These are phyloP conservation scores for Cladosporium austrohemisphaericum DNA, from an alignment of 2,329 filamentous ascomycete species.

Conservation along the genomic window DNA sequence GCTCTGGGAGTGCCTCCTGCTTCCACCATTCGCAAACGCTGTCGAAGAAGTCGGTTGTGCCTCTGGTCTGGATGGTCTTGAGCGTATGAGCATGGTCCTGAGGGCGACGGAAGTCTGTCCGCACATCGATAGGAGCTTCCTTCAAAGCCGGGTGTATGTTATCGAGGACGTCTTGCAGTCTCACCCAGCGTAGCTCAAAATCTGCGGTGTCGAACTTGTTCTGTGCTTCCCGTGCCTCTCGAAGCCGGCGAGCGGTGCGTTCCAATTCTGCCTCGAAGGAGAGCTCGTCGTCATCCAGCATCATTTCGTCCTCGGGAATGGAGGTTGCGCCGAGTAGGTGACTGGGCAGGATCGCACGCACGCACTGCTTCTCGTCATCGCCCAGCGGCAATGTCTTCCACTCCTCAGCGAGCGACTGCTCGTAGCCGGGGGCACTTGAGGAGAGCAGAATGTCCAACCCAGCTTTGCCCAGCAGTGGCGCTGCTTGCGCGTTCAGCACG, in stretches of 20 bases:
- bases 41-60: slow-evolving; percentile 7
- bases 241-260: slow-evolving; percentile 11
- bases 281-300: slow-evolving; percentile 9
- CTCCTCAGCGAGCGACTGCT: slow-evolving; percentile 20
- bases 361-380: slow-evolving; percentile 11
- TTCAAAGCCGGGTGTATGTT: slow-evolving; percentile 11
- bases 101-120: slow-evolving; percentile 6
- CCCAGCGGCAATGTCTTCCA: slow-evolving; percentile 23
- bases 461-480: slow-evolving; percentile 27
- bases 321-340: slow-evolving; percentile 1
- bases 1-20: slow-evolving; percentile 1
- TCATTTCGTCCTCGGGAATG: slow-evolving; percentile 4
- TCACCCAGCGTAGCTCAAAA: slow-evolving; percentile 18
- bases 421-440: slow-evolving; percentile 21
- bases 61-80: slow-evolving; percentile 2
- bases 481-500: slow-evolving; percentile 30
- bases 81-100: slow-evolving; percentile 7
- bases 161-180: slow-evolving; percentile 18
- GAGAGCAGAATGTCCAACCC: slow-evolving; percentile 29
- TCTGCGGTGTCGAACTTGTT: slow-evolving; percentile 6
- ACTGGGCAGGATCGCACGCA: slow-evolving; percentile 18
- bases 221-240: slow-evolving; percentile 13
- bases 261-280: slow-evolving; percentile 16
- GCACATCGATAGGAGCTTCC: not conserved
- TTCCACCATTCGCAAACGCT: slow-evolving; percentile 9